Evolutionary conservation across 2,329 filamentous ascomycete species (phyloP), one percentile per base, ranked within the genome.

Genomic region (Cryphonectria radicalis): DNA sequence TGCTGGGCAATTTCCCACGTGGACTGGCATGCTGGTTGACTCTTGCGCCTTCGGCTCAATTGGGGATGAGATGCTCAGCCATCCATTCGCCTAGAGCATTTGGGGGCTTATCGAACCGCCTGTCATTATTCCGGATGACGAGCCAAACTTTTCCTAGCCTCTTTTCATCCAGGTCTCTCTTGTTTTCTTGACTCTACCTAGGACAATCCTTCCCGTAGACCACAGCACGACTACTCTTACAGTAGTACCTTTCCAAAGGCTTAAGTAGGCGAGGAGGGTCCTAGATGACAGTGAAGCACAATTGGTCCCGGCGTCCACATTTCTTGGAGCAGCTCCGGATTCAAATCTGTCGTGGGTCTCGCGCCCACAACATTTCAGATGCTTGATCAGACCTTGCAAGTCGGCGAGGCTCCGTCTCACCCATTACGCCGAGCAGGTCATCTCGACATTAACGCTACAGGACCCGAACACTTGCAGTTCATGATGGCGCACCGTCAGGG

Each of bases 41-140:
- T 32, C 57, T 28, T 37, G 25, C 57, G 7, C 57, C 57, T n/a
- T 32, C 6, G 57, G 57, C 32, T 37, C 17, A 37, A n/a, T 35
- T 22, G 59, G 22, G 35, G 37, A 40, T 40, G 37, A 11, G 59
- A 10, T 37, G 19, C 59, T 35, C 57, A 40, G 59, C 59, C 59
- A 40, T 40, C 13, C 59, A 62, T 40, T n/a, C 32, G 32, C 17
- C 59, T 35, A 22, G 17, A 10, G 46, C 46, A 35, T 19, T 17
- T 32, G 17, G 17, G 8, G 59, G 59, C 32, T 62, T 22, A 62
- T 40, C 35, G 59, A 37, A 11, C 14, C 19, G n/a, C 50, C 64
- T 37, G 46, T 40, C 55, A 68, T 50, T 68, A 66, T 65, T 68
- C 59, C 66, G 68, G 42, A 37, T 63, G 50, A 55, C 66, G 42